Conservation (phyloP, 495 filamentous ascomycete species). For the Neurospora sp. region DNA sequence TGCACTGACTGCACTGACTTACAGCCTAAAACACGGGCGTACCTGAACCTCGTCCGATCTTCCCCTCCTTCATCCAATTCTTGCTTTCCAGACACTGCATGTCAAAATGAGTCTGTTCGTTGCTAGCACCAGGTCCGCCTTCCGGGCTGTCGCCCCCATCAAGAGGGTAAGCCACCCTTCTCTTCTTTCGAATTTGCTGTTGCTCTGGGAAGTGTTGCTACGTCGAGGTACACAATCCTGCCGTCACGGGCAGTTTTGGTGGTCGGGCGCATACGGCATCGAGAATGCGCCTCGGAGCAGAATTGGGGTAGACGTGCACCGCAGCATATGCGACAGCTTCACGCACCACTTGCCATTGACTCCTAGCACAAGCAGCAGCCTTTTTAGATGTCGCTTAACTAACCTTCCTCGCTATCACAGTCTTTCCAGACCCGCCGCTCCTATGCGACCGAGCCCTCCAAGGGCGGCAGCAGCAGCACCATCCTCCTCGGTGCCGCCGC, state of each 20-base stretch:
- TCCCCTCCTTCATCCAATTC: neutral
- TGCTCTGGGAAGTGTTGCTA: neutral
- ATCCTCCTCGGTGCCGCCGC: conserved; percentile 33
- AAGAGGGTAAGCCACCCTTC: conserved; percentile 19
- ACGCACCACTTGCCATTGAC: conserved; percentile 4
- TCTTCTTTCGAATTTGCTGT: neutral
- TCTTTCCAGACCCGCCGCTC: conserved; percentile 24
- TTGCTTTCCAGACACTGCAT: neutral
- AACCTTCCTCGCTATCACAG: neutral
- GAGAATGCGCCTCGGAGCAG: neutral
- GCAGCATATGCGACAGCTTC: neutral
- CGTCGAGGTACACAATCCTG: neutral
- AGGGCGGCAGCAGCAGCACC: conserved; percentile 27
- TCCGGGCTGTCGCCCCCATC: conserved; percentile 20
- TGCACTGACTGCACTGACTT: neutral
- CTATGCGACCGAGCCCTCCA: conserved; percentile 43
- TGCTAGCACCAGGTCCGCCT: conserved; percentile 19
- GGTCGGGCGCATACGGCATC: neutral
- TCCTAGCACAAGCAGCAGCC: neutral
- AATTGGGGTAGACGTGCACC: neutral
- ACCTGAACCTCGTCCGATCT: neutral
- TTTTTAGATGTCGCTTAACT: neutral
- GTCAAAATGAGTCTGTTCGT: conserved; percentile 25
- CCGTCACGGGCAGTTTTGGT: neutral
- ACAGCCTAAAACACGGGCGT: neutral